These are phyloP conservation scores for Rhamnella rubrinervis DNA, from an alignment of 331 rosid species.

Conservation along the genomic window DNA sequence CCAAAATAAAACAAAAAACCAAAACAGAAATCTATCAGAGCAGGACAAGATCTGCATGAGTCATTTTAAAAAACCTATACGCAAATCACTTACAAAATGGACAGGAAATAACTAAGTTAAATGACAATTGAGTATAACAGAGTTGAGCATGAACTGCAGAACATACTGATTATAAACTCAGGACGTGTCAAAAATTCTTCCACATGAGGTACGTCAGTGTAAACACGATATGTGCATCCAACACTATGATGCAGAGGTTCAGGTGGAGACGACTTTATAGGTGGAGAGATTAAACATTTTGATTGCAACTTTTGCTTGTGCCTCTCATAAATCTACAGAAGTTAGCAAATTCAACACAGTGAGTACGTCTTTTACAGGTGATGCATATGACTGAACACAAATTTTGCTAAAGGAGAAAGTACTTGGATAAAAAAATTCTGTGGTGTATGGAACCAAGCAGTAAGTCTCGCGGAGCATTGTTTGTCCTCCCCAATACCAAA, in stretches of 20 bases:
- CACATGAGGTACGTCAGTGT: conserved; percentile 84
- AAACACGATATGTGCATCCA: conserved; percentile 54
- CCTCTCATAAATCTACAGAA: conserved; percentile 68
- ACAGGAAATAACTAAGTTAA: not conserved
- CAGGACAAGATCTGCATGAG: not conserved
- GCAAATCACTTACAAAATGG: conserved; percentile 10
- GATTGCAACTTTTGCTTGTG: conserved; percentile 44
- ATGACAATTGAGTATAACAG: conserved; percentile 12
- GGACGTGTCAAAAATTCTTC: conserved; percentile 81
- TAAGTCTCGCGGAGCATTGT: conserved; percentile 89
- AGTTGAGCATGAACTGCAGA: conserved; percentile 9
- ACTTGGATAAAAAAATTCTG: conserved; percentile 76
- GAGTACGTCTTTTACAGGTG: conserved; percentile 11
- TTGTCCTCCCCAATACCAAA: conserved; percentile 87
- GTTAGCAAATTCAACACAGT: conserved; percentile 23
- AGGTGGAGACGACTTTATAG: conserved; percentile 29
- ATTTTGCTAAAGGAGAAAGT: conserved; percentile 29
- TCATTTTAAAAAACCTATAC: not conserved
- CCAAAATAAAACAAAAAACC: not conserved
- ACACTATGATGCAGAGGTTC: conserved; percentile 32
- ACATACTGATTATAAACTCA: conserved; percentile 72
- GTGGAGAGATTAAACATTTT: conserved; percentile 23
- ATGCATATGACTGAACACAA: conserved; percentile 16
- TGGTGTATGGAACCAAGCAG: conserved; percentile 92
- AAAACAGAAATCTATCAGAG: conserved; percentile 13